Conservation (phyloP, 352 stramenopile genomes). For the Phytophthora cactorum region DNA sequence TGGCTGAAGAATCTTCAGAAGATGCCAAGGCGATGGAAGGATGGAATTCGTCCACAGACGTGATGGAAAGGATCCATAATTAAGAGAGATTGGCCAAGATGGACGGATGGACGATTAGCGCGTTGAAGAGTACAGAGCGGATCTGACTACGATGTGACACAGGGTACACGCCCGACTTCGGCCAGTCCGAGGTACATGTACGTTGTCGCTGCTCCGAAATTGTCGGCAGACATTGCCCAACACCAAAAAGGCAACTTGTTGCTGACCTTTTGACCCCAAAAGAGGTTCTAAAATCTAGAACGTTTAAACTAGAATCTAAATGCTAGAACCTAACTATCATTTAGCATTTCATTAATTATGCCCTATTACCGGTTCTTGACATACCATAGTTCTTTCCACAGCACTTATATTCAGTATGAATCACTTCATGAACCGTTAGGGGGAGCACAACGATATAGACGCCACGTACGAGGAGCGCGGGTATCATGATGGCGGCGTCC, state of each 20-base stretch:
- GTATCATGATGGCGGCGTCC: slow-evolving; percentile 35
- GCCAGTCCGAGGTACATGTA: neutral
- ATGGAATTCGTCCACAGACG: slow-evolving; percentile 13
- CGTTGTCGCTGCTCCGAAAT: slow-evolving; percentile 18
- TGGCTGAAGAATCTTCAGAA: neutral
- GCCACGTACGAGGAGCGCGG: slow-evolving; percentile 25
- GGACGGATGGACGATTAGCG: neutral
- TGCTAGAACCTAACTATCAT: neutral
- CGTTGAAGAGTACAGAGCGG: slow-evolving; percentile 7
- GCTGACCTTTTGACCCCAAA: no score
- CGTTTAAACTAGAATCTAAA: no score
- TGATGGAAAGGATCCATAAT: slow-evolving; percentile 1
- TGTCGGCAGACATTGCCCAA: slow-evolving; percentile 6
- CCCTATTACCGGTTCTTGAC: neutral
- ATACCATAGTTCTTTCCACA: neutral
- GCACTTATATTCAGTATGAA: slow-evolving; percentile 22
- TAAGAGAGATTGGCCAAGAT: slow-evolving; percentile 1
- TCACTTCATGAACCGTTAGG: slow-evolving; percentile 6
- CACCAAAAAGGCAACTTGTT: no score
- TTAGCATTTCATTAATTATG: neutral
- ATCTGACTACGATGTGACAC: slow-evolving; percentile 31
- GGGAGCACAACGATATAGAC: slow-evolving; percentile 8
- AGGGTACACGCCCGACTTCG: slow-evolving; percentile 7
- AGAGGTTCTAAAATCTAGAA: no score
- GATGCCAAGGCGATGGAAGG: slow-evolving; percentile 1